A percentile compares a stretch with the other conserved stretches of the same genome.
Conservation (phyloP, 768 basidiomycete species). For the Jaapia argillacea region DNA sequence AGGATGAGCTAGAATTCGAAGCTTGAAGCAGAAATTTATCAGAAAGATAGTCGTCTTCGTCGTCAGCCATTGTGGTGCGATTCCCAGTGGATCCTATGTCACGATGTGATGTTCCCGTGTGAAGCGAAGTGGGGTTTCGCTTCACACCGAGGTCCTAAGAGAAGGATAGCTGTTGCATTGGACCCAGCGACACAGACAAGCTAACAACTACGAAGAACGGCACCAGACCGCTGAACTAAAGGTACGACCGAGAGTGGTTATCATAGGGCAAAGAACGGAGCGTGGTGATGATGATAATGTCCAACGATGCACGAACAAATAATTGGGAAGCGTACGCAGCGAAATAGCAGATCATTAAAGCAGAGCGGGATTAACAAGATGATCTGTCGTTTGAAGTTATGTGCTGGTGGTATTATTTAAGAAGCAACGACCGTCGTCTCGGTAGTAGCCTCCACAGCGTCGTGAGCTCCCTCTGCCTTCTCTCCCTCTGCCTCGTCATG, state of each 20-base stretch:
- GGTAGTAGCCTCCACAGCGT: constrained; percentile 11
- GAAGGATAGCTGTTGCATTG: no score
- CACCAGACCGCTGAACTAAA: constrained; percentile 17
- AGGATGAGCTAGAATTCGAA: constrained; percentile 19
- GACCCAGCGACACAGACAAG: constrained; percentile 15
- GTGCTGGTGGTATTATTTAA: constrained; percentile 4
- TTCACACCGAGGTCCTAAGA: no score
- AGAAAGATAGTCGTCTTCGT: constrained; percentile 82
- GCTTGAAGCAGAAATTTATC: constrained; percentile 65
- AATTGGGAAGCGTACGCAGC: background rate
- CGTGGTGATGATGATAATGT: constrained; percentile 8
- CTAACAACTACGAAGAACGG: constrained; percentile 17
- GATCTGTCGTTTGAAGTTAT: background rate
- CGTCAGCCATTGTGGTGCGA: constrained; percentile 54
- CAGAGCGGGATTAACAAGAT: background rate
- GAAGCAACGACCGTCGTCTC: constrained; percentile 9
- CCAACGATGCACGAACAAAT: constrained; percentile 12
- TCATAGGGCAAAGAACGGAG: constrained; percentile 10
- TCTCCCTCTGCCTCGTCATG: constrained; percentile 41
- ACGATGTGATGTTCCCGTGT: no score
- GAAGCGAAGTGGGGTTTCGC: no score
- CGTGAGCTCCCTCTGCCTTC: constrained; percentile 13
- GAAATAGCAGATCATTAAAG: constrained; percentile 1
- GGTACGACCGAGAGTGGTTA: constrained; percentile 5
- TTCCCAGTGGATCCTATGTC: background rate